These are phyloP conservation scores for Pyrus bretschneideri DNA, from an alignment of 306 rosid genomes.

Conservation along the genomic window DNA sequence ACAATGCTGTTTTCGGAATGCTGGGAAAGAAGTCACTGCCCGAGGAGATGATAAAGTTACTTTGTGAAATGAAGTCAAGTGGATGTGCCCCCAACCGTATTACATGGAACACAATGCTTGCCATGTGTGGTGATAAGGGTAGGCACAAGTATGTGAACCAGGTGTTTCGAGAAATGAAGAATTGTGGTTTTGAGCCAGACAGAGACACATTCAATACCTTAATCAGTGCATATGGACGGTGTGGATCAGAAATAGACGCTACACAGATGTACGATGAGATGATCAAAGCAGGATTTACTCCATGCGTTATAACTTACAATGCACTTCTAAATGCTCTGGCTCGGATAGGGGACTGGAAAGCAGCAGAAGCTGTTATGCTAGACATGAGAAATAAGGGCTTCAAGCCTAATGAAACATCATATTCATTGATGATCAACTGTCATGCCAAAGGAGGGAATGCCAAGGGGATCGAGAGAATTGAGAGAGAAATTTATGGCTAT, in stretches of 20 bases:
- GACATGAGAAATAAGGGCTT: constrained; percentile 81
- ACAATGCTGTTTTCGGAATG: constrained; percentile 69
- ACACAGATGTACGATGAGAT: constrained; percentile 73
- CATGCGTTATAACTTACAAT: constrained; percentile 76
- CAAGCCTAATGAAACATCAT: constrained; percentile 78
- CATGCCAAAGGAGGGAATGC: constrained; percentile 70
- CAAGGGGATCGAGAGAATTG: constrained; percentile 63
- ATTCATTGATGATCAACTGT: constrained; percentile 78
- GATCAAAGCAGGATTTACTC: constrained; percentile 73
- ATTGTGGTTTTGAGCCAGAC: constrained; percentile 89
- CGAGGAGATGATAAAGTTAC: constrained; percentile 65
- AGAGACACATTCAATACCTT: constrained; percentile 91
- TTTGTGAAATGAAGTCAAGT: constrained; percentile 68
- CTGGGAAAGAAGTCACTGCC: constrained; percentile 69
- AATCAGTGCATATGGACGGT: constrained; percentile 86
- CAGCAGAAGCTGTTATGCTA: constrained; percentile 65
- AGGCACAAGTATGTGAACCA: constrained; percentile 56
- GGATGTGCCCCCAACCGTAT: constrained; percentile 79
- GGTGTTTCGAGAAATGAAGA: constrained; percentile 82
- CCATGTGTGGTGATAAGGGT: constrained; percentile 79
- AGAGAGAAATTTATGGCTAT: constrained; percentile 62
- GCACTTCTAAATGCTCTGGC: constrained; percentile 89
- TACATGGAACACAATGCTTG: constrained; percentile 94
- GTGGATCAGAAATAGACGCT: constrained; percentile 76
- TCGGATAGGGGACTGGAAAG: constrained; percentile 70